These are phyloP conservation scores for Tylopilus balloui DNA, from an alignment of 768 basidiomycete species.

Conservation along the genomic window DNA sequence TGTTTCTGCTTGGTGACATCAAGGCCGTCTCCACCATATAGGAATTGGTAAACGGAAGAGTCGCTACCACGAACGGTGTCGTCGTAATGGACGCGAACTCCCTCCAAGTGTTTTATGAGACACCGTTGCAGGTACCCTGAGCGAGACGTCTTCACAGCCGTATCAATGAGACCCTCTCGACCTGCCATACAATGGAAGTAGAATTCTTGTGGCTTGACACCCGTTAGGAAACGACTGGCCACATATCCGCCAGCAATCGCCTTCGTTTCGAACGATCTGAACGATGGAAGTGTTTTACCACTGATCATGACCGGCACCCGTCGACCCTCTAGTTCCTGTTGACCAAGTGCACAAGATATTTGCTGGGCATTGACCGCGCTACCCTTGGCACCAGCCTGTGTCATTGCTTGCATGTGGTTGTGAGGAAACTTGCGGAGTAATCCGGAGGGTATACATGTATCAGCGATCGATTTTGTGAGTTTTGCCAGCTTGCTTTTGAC, in stretches of 20 bases:
- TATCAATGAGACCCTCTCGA: constrained; percentile 97
- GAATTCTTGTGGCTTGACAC: constrained; percentile 97
- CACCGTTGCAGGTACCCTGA: constrained; percentile 98
- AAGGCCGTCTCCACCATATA: constrained; percentile 93
- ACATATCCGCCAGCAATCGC: constrained; percentile 98
- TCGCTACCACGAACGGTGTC: constrained; percentile 97
- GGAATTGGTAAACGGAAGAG: constrained; percentile 89
- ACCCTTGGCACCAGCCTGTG: constrained; percentile 95
- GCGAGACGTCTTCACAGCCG: constrained; percentile 97
- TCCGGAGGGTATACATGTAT: constrained; percentile 79
- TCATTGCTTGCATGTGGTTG: constrained; percentile 99
- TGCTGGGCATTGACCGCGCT: constrained; percentile 96
- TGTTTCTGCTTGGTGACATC: constrained; percentile 98
- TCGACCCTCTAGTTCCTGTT: constrained; percentile 97
- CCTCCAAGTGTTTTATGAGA: constrained; percentile 97
- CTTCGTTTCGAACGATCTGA: constrained; percentile 95
- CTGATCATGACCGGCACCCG: constrained; percentile 99
- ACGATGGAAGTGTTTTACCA: constrained; percentile 96
- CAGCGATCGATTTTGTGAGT: constrained; percentile 86
- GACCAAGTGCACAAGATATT: constrained; percentile 96
- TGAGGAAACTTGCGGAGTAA: constrained; percentile 92
- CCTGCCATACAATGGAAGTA: constrained; percentile 99
- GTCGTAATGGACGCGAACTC: constrained; percentile 95
- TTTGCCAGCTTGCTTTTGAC: constrained; percentile 82
- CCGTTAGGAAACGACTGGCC: constrained; percentile 97